Evolutionary conservation across 495 filamentous ascomycete genomes (phyloP), one percentile per base, ranked within the genome.

Genomic region (Penicillium waksmanii): DNA sequence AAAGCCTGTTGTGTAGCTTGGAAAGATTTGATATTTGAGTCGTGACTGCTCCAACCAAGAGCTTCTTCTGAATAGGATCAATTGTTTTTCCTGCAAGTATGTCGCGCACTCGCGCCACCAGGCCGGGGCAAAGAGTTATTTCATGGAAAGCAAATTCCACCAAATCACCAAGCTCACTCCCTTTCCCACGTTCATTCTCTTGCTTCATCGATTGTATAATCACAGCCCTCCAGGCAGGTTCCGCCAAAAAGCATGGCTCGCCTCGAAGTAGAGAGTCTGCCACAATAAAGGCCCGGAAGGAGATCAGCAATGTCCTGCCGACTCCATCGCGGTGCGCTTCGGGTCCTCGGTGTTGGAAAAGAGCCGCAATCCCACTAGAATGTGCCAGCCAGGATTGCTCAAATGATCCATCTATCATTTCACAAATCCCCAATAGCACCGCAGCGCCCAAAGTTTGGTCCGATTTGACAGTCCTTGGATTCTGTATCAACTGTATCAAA

Each of bases 341-440:
- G 2, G 67, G 58, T 0, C 73, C 71, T 2, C 74, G 73, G 19
- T 65, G 52, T 7, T 55, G 56, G 17, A 76, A 65, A 27, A 74
- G 54, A 17, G 55, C 51, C 2, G 53, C 67, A 19, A 72, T 66
- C 33, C 74, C 74, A 13, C 70, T 62, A 3, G 74, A 68, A 56
- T 75, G 73, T 13, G 64, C 62, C 13, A 75, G 60, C 70, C 73
- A 77, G 2, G 72, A 69, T 21, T 65, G 49, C 15, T 61, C 53
- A 9, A 60, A 61, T 5, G 69, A 64, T 2, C 70, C 63, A 31
- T 67, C 69, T 27, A 71, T 53, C 44, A 74, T 56, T 51, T 76
- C 72, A 40, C 70, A 76, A 36, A 74, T 53, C 9, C 53, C 66
- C 5, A 73, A 64, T 6, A 73, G 51, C 13, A 69, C 62, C 3